Percentiles rank a stretch among this genome's conserved stretches.
These are phyloP conservation scores for Kwoniella heveanensis DNA, from an alignment of 768 basidiomycete genomes.

Conservation along the genomic window DNA sequence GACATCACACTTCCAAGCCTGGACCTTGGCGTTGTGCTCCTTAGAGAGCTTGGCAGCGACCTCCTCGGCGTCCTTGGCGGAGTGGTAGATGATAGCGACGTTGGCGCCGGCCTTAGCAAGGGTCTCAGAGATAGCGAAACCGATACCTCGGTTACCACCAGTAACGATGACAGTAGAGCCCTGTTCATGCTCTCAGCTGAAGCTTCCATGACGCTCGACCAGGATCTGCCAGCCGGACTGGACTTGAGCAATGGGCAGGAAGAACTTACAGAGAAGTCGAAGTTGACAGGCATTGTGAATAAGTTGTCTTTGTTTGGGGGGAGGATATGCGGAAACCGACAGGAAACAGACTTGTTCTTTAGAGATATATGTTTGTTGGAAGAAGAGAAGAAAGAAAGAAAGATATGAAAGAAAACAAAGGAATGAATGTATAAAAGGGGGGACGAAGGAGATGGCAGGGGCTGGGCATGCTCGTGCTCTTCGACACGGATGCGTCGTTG, in stretches of 20 bases:
- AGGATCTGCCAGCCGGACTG: no score
- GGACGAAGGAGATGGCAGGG: neutral
- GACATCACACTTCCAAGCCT: slow-evolving; percentile 69
- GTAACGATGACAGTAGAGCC: slow-evolving; percentile 64
- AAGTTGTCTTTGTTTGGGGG: neutral
- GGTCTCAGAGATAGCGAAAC: slow-evolving; percentile 62
- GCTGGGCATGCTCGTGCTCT: neutral
- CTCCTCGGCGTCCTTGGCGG: slow-evolving; percentile 60
- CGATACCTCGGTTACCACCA: slow-evolving; percentile 60
- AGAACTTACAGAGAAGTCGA: slow-evolving; percentile 28
- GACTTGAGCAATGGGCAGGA: neutral
- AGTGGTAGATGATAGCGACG: slow-evolving; percentile 66
- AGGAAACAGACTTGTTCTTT: neutral
- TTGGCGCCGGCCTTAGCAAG: slow-evolving; percentile 63
- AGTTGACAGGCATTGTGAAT: slow-evolving; percentile 17
- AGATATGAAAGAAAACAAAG: neutral
- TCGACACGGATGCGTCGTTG: no score
- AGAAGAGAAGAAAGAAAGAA: slow-evolving; percentile 3
- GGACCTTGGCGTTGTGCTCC: slow-evolving; percentile 59
- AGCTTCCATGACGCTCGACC: neutral
- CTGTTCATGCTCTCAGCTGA: neutral
- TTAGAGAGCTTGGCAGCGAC: slow-evolving; percentile 61
- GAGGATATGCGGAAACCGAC: neutral
- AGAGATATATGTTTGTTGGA: neutral
- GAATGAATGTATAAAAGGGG: neutral